Evolutionary conservation across 345 rosid genomes (phyloP).

Genomic region (Salix suchowensis): DNA sequence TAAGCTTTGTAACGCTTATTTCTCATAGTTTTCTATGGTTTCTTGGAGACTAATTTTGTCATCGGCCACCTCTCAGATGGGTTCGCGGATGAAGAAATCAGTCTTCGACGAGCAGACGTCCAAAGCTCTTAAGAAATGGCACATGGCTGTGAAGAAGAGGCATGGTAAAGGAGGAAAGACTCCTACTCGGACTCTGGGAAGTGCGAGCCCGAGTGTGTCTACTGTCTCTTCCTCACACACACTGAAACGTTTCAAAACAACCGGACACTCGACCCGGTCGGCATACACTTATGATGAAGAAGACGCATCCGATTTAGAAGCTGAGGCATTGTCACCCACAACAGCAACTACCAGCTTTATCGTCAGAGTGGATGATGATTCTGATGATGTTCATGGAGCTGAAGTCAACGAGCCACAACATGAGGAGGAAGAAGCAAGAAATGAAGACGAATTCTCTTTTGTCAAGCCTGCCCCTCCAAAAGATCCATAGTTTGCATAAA

Average conservation of each 20-base stretch:
- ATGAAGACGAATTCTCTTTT: slow-evolving; percentile 65
- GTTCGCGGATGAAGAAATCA: slow-evolving; percentile 77
- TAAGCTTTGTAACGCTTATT: not conserved
- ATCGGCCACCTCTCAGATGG: slow-evolving; percentile 56
- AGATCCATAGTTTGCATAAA: slow-evolving; percentile 20
- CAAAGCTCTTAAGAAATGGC: slow-evolving; percentile 91
- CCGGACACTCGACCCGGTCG: slow-evolving; percentile 61
- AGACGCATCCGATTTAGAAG: slow-evolving; percentile 59
- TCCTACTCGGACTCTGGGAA: slow-evolving; percentile 43
- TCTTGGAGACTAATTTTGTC: not conserved
- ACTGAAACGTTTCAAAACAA: slow-evolving; percentile 69
- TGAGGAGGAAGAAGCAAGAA: slow-evolving; percentile 19
- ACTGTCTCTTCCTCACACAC: slow-evolving; percentile 30
- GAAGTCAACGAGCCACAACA: slow-evolving; percentile 31
- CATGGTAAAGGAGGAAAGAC: slow-evolving; percentile 48
- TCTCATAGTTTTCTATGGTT: not conserved
- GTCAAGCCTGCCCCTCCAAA: slow-evolving; percentile 40
- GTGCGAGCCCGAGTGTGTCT: slow-evolving; percentile 37
- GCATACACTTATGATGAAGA: slow-evolving; percentile 38
- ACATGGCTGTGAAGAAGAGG: slow-evolving; percentile 64
- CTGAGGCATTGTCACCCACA: slow-evolving; percentile 48
- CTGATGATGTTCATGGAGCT: slow-evolving; percentile 16
- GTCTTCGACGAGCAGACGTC: slow-evolving; percentile 93
- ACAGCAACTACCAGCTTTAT: slow-evolving; percentile 31
- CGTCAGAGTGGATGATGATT: slow-evolving; percentile 27